These are phyloP conservation scores for Henckelia pumila DNA, from an alignment of 257 asterid species.

Conservation along the genomic window DNA sequence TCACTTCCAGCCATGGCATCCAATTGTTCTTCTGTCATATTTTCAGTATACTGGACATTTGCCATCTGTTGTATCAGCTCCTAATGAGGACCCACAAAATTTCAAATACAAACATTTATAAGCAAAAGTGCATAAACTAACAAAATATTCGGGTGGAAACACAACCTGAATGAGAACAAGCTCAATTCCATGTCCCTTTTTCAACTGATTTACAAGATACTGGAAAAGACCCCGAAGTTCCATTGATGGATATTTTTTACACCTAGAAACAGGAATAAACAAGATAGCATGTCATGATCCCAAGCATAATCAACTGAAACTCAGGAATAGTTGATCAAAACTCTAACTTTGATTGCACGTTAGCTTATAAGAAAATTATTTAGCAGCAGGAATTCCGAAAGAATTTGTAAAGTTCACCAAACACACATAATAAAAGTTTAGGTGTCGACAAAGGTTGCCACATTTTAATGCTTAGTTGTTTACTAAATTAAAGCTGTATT, in stretches of 20 bases:
- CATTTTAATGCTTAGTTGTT: not conserved
- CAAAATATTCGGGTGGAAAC: slow-evolving; percentile 13
- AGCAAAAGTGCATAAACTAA: slow-evolving; percentile 26
- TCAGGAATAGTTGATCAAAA: slow-evolving; percentile 18
- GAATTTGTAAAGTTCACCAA: not conserved
- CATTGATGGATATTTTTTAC: slow-evolving; percentile 99
- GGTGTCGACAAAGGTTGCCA: not conserved
- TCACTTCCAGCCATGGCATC: slow-evolving; percentile 99
- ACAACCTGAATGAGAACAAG: slow-evolving; percentile 90
- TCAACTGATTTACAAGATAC: slow-evolving; percentile 95
- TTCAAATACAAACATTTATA: slow-evolving; percentile 20
- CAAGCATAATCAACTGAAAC: slow-evolving; percentile 26
- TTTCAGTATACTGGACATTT: slow-evolving; percentile 95
- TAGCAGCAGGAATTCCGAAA: not conserved
- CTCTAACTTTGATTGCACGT: not conserved
- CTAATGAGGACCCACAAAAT: slow-evolving; percentile 52
- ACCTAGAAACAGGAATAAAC: slow-evolving; percentile 47
- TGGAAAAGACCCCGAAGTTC: slow-evolving; percentile 99
- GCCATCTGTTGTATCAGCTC: slow-evolving; percentile 99
- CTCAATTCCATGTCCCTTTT: slow-evolving; percentile 95
- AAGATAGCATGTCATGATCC: slow-evolving; percentile 16
- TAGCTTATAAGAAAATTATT: not conserved
- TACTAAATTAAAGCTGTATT: not conserved
- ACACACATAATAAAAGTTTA: slow-evolving; percentile 2
- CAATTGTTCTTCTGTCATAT: slow-evolving; percentile 97